Evolutionary conservation across 2,329 filamentous ascomycete genomes (phyloP).

Genomic region (Fusarium fracticaudum): DNA sequence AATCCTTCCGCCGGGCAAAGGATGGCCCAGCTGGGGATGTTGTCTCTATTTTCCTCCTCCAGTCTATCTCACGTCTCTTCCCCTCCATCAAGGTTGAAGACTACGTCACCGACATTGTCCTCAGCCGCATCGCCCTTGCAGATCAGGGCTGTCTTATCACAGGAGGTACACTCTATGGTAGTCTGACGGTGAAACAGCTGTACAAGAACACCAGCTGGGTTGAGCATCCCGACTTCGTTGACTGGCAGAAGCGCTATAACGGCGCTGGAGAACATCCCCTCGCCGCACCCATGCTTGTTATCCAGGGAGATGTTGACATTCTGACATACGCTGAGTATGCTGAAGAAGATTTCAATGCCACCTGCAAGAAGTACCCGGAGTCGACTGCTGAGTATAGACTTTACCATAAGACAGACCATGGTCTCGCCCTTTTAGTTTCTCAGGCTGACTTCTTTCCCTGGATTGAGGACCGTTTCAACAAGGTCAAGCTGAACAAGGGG

Average conservation of each 20-base stretch:
- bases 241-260: conserved; percentile 24
- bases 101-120: conserved; percentile 2
- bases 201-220: conserved; percentile 24
- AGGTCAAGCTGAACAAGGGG: background rate
- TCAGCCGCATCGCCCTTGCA: background rate
- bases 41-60: conserved; percentile 9
- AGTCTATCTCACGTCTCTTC: background rate
- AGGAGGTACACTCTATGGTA: background rate
- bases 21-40: conserved; percentile 11
- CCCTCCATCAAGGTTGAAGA: conserved; percentile 4
- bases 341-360: conserved; percentile 4
- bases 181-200: background rate
- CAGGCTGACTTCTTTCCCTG: background rate
- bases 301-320: conserved; percentile 10
- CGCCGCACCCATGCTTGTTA: conserved; percentile 16
- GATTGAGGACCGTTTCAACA: conserved; percentile 1
- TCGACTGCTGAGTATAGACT: background rate
- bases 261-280: background rate
- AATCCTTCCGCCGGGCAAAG: conserved; percentile 10
- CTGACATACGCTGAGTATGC: background rate
- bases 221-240: background rate
- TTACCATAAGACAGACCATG: conserved; percentile 1
- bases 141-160: background rate
- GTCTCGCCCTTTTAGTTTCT: background rate
- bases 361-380: background rate